Evolutionary conservation across 495 filamentous ascomycete species (phyloP).

Genomic region (Aspergillus ostianus): DNA sequence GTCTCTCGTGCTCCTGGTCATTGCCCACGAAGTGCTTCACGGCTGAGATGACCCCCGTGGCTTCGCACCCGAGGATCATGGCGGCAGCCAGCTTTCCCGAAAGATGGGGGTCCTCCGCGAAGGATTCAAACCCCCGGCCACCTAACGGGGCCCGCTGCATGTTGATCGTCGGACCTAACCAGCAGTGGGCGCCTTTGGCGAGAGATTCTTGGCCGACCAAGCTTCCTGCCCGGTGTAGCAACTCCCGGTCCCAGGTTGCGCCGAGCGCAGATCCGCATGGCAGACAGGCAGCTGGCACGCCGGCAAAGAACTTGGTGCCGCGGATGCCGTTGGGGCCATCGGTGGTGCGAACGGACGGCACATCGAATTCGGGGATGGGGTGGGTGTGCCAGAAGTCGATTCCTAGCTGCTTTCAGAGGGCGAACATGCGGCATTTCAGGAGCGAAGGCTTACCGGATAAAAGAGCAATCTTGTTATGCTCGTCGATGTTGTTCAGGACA

Average conservation of each 20-base stretch:
- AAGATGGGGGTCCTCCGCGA: conserved; percentile 68
- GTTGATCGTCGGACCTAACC: conserved; percentile 71
- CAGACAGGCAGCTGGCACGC: conserved; percentile 57
- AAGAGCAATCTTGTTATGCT: no score
- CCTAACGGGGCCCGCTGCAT: conserved; percentile 68
- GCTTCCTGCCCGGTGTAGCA: conserved; percentile 53
- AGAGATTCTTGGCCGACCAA: conserved; percentile 61
- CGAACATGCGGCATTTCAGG: no score
- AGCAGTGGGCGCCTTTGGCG: conserved; percentile 61
- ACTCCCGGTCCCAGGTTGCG: conserved; percentile 59
- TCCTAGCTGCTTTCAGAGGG: conserved; percentile 13
- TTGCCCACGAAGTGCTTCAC: conserved; percentile 74
- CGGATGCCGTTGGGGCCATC: conserved; percentile 70
- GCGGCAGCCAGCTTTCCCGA: conserved; percentile 58
- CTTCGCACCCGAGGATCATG: conserved; percentile 61
- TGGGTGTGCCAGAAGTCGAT: conserved; percentile 71
- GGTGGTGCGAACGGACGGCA: conserved; percentile 61
- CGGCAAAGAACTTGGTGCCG: conserved; percentile 62
- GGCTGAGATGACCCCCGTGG: conserved; percentile 55
- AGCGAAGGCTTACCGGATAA: no score
- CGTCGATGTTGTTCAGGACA: no score
- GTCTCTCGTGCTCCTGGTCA: conserved; percentile 66
- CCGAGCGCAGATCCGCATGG: conserved; percentile 63
- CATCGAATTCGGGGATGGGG: conserved; percentile 58
- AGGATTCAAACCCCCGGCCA: conserved; percentile 69